phyloP scores from a whole-genome alignment of 306 rosid species.

The Styphnolobium japonicum region DNA sequence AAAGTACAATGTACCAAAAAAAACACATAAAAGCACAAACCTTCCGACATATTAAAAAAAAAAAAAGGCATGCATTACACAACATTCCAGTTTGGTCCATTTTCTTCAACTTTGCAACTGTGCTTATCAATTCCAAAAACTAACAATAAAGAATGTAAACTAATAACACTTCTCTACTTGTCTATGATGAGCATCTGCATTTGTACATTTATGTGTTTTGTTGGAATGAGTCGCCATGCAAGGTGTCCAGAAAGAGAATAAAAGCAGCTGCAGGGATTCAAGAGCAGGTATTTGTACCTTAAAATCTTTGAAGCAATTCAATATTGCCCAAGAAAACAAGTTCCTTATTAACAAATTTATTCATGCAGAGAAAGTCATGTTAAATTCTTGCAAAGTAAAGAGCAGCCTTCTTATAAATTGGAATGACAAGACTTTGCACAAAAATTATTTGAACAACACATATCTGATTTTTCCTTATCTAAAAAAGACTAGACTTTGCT shows the following conservation, averaged over 20 bases:
- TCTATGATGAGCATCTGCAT: not conserved
- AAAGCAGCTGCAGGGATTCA: not conserved
- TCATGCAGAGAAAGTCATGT: not conserved
- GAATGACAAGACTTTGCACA: not conserved
- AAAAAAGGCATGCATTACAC: not conserved
- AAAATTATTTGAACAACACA: not conserved
- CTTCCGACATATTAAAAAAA: not conserved
- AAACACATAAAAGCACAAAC: not conserved
- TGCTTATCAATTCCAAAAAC: constrained; percentile 12
- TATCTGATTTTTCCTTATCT: not conserved
- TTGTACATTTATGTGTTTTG: not conserved
- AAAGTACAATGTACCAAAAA: not conserved
- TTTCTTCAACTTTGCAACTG: not conserved
- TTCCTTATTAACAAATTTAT: not conserved
- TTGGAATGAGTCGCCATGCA: not conserved
- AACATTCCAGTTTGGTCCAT: not conserved
- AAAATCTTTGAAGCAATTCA: not conserved
- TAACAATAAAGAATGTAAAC: not conserved
- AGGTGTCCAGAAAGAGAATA: not conserved
- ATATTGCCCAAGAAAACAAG: not conserved
- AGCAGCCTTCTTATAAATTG: not conserved
- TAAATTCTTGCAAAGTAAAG: not conserved
- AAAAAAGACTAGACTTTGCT: not conserved
- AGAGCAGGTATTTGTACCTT: not conserved
- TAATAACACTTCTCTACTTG: not conserved